Base-by-base conservation (phyloP, 352 stramenopile genomes). In the Phytophthora megakarya region DNA sequence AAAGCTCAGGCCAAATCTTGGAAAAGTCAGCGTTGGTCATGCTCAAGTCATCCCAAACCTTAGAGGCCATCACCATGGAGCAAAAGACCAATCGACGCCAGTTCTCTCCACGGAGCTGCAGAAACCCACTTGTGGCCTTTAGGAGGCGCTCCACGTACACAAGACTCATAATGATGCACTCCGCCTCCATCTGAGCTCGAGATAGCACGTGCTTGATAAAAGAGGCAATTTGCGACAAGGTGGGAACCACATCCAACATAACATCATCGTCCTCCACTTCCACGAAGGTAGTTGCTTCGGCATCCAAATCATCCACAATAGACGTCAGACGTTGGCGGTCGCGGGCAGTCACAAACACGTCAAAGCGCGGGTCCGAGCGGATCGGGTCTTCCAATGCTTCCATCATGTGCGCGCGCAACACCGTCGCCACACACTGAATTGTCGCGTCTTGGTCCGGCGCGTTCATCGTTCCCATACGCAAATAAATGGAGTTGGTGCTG, bases 1-100 rank as follows among this genome's bases (percentile, higher is more conserved):
- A 88, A 19, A 98, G 95, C 51, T 92, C 81, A 5, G 89, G 89
- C 72, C 78, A 95, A 48, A 98, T 90, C 73, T 98, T 97, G 56
- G 81, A 94, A 61, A 99, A 99, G 75, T 99, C 96, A 13, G 86
- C 90, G 72, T 99, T 99, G 77, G 93, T 98, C 96, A 99, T 99
- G 70, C 80, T 97, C 25, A 98, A 71, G 66, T 99, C 96, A 68
- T 99, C 96, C 95, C 96, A 99, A 23, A 99, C 96, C 68, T 99
- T 99, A 11, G 88, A 98, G 0, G 93, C 87, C 74, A 99, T 93
- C 26, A 99, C 89, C 94, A 99, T 98, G 12, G 89, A 97, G 46
- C 89, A 96, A 65, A 98, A 98, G 1, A 99, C 69, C 25, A 98
- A 78, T 11, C 92, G 94, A 52, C 92, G 87, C 96, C 96, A 99